These are phyloP conservation scores for Boletus subcaerulescens DNA, from an alignment of 768 basidiomycete genomes.

Conservation along the genomic window DNA sequence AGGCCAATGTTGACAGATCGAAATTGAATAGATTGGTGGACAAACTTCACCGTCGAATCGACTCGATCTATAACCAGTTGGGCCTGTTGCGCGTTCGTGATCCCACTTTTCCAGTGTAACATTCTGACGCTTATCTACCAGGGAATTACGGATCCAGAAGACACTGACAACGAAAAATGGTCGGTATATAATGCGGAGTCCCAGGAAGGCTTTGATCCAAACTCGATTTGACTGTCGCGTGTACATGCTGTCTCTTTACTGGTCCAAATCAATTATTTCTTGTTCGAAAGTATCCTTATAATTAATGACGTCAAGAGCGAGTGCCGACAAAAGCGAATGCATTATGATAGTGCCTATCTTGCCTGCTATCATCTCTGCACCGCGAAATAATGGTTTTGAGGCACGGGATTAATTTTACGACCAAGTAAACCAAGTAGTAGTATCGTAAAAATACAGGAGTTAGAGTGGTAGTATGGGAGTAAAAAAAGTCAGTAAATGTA, in stretches of 20 bases:
- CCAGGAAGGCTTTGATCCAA: neutral
- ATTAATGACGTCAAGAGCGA: neutral
- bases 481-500: neutral
- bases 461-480: neutral
- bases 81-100: slow-evolving; percentile 10
- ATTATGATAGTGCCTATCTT: too few species aligned
- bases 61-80: slow-evolving; percentile 8
- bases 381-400: neutral
- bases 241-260: neutral
- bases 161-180: slow-evolving; percentile 1
- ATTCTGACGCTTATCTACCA: neutral
- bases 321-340: neutral
- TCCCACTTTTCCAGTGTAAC: neutral
- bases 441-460: slow-evolving; percentile 10
- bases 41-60: slow-evolving; percentile 8
- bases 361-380: too few species aligned
- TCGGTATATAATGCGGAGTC: neutral
- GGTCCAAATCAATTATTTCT: neutral
- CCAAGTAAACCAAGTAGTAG: neutral
- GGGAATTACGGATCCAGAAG: slow-evolving; percentile 7
- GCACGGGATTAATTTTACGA: neutral
- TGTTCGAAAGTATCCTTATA: neutral
- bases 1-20: slow-evolving; percentile 15
- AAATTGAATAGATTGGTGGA: slow-evolving; percentile 11
- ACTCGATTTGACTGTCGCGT: neutral